phyloP scores from a whole-genome alignment of 352 stramenopile genomes.

The Pythium rhizo-oryzae region DNA sequence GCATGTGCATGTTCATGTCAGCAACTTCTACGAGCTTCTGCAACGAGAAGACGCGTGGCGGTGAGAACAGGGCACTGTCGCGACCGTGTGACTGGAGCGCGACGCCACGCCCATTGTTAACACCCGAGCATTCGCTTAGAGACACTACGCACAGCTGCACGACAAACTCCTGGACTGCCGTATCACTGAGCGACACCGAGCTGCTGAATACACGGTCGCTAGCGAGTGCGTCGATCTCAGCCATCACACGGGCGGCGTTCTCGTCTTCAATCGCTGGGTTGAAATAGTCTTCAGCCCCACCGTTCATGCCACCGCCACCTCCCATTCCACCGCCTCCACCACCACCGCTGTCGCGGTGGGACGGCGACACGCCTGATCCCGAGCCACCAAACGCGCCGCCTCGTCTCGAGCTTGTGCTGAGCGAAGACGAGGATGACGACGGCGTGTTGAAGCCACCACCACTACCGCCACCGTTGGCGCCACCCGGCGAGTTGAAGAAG shows the following conservation, averaged over 20 bases:
- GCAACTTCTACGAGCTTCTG: slow-evolving; percentile 99
- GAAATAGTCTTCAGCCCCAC: slow-evolving; percentile 51
- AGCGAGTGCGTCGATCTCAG: slow-evolving; percentile 82
- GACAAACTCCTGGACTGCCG: slow-evolving; percentile 90
- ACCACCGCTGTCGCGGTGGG: slow-evolving; percentile 48
- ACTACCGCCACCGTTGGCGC: slow-evolving; percentile 35
- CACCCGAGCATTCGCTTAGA: slow-evolving; percentile 86
- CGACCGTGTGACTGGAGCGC: slow-evolving; percentile 25
- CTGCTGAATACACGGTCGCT: slow-evolving; percentile 93
- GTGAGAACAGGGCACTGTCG: slow-evolving; percentile 39
- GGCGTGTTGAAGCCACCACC: slow-evolving; percentile 21
- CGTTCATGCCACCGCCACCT: slow-evolving; percentile 41
- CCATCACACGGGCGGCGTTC: slow-evolving; percentile 82
- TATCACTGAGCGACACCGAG: slow-evolving; percentile 77
- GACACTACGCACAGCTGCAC: slow-evolving; percentile 90
- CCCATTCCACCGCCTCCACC: slow-evolving; percentile 16
- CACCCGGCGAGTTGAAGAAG: slow-evolving; percentile 75
- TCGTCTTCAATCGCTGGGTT: slow-evolving; percentile 81
- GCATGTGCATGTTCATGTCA: slow-evolving; percentile 99
- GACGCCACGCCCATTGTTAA: slow-evolving; percentile 43
- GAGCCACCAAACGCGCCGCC: slow-evolving; percentile 29
- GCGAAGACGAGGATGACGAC: slow-evolving; percentile 23
- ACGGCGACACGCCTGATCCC: slow-evolving; percentile 47
- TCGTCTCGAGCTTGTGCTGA: slow-evolving; percentile 19
- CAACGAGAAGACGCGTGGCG: slow-evolving; percentile 97